Evolutionary conservation across 116 monocot genomes (phyloP), one percentile per base, ranked within the genome.

Genomic region (Iris pallida): DNA sequence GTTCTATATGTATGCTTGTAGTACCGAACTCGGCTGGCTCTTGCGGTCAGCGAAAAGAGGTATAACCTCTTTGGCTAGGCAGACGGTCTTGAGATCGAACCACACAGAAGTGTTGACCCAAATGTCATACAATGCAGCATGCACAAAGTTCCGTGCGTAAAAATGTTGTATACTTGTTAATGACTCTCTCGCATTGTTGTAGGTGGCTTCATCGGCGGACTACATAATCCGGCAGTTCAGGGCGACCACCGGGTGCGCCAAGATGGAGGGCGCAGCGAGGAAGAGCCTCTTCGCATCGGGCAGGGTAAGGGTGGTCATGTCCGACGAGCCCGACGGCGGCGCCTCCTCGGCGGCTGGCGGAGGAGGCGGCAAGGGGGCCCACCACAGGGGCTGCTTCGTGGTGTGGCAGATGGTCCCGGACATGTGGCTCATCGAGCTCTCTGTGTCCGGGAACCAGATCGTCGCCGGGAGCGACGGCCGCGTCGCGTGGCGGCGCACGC

Each of bases 391-490:
- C 2, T 81, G 84, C 66, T 88, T 88, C 42, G 88, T 88, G 3
- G 30, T 88, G 73, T 88, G 88, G 88, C 88, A 84, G 76, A 75
- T 84, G 78, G 59, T 60, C 47, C 83, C 81, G 2, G 72, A 55
- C 53, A 84, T 69, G 84, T 88, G 88, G 88, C 78, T 84, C n/a
- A 15, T 88, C 42, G 84, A 88, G 65, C 71, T 88, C 30, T 68
- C 55, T 4, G 71, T 88, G 7, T 68, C 73, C 9, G 88, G 88
- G 6, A 68, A 78, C 53, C 71, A 78, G 58, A 61, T 88, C 59
- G 66, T 71, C 42, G 88, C 88, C 5, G 88, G 88, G 4, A 75
- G 88, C 70, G 75, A 88, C 54, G 81, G 88, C 30, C 45, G 49
- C 11, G 78, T 84, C 6, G 88, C 84, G 12, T 88, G 88, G 88